Conservation (phyloP, 192 early-diverging fungal species). For the Coemansia sp. region DNA sequence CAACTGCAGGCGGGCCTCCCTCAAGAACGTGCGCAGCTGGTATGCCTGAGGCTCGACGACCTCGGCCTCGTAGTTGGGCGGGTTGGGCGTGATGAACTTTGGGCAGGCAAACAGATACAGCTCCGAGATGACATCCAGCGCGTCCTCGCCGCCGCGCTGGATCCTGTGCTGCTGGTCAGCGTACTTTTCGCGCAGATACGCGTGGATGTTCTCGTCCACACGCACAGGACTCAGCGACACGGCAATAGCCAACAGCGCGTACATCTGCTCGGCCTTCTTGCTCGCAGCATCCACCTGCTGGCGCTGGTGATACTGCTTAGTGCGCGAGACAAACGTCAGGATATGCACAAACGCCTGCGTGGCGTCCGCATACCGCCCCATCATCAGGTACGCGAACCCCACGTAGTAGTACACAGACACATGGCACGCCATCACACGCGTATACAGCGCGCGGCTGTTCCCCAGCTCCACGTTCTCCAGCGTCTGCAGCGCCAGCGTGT, state of each 20-base stretch:
- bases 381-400: constrained; percentile 98
- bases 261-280: constrained; percentile 96
- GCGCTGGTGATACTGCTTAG: constrained; percentile 92
- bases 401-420: constrained; percentile 98
- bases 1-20: constrained; percentile 84
- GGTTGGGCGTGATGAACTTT: constrained; percentile 91
- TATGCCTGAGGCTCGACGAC: constrained; percentile 64
- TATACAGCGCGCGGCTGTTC: constrained; percentile 89
- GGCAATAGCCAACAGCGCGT: constrained; percentile 87
- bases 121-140: constrained; percentile 79
- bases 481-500: constrained; percentile 91
- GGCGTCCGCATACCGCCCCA: constrained; percentile 94
- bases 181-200: constrained; percentile 85
- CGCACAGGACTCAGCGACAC: constrained; percentile 90
- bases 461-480: constrained; percentile 94
- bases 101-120: constrained; percentile 91
- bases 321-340: constrained; percentile 85
- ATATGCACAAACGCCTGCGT: constrained; percentile 91
- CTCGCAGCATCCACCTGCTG: constrained; percentile 89
- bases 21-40: constrained; percentile 85
- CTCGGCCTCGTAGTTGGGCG: constrained; percentile 73
- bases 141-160: constrained; percentile 87
- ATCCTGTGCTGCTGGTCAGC: constrained; percentile 87
- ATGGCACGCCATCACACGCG: constrained; percentile 95
- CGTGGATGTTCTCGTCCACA: constrained; percentile 93